These are phyloP conservation scores for Plasmodium gallinaceum DNA, from an alignment of 169 alveolate genomes.

Conservation along the genomic window DNA sequence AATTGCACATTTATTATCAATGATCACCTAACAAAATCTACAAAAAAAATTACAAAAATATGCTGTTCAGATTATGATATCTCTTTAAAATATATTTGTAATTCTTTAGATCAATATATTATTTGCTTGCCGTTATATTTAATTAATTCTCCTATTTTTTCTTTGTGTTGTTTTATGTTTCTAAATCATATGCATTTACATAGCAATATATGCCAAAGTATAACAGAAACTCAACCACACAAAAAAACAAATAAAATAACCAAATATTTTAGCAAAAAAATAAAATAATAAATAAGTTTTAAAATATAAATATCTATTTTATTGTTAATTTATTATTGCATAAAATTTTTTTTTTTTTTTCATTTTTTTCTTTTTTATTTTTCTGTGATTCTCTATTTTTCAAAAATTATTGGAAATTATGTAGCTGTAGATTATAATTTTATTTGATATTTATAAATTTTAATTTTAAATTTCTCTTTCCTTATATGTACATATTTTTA, in stretches of 20 bases:
- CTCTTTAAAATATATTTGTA: slow-evolving; percentile 15
- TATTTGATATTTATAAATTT: no score
- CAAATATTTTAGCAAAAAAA: slow-evolving; percentile 33
- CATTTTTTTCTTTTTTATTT: neutral
- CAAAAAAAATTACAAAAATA: slow-evolving; percentile 1
- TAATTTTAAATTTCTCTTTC: no score
- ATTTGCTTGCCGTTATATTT: slow-evolving; percentile 22
- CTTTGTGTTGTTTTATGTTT: slow-evolving; percentile 8
- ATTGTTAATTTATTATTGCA: no score
- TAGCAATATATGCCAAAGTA: slow-evolving; percentile 18
- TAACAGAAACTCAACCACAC: slow-evolving; percentile 42
- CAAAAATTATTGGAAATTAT: no score
- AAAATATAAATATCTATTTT: neutral
- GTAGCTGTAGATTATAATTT: no score
- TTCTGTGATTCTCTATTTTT: neutral
- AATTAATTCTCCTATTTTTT: slow-evolving; percentile 29
- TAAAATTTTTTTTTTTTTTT: neutral
- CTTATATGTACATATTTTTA: no score
- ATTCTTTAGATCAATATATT: slow-evolving; percentile 17
- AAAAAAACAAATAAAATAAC: slow-evolving; percentile 59
- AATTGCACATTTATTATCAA: slow-evolving; percentile 35
- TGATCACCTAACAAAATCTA: neutral
- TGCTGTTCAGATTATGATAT: slow-evolving; percentile 36
- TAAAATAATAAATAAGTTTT: neutral
- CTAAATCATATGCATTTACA: slow-evolving; percentile 28